phyloP scores from a whole-genome alignment of 2,329 filamentous ascomycete genomes.

The Penicillium sp. region DNA sequence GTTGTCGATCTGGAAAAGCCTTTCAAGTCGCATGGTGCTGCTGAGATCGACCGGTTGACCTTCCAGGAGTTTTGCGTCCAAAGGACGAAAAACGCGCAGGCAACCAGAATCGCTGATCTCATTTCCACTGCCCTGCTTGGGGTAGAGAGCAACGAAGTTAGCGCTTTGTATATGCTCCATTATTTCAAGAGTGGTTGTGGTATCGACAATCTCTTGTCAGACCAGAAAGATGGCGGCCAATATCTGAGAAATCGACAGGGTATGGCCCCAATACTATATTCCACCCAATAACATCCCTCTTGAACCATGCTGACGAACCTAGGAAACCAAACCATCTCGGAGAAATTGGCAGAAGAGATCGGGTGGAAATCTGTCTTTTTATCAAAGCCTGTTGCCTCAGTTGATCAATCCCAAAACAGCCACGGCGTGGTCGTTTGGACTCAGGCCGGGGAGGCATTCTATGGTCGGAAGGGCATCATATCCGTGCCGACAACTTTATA shows the following conservation, averaged over 20 bases:
- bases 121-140: constrained; percentile 51
- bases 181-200: constrained; percentile 58
- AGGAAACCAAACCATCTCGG: constrained; percentile 43
- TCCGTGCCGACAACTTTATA: constrained; percentile 55
- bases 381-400: constrained; percentile 13
- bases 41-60: constrained; percentile 11
- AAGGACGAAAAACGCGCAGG: constrained; percentile 19
- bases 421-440: constrained; percentile 5
- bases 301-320: background rate
- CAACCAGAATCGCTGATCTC: constrained; percentile 43
- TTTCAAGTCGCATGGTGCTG: background rate
- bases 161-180: constrained; percentile 56
- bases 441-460: constrained; percentile 3
- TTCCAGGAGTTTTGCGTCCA: constrained; percentile 5
- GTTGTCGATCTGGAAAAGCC: constrained; percentile 9
- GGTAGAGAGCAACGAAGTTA: constrained; percentile 52
- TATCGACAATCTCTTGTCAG: constrained; percentile 54
- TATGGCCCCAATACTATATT: constrained; percentile 15
- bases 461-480: constrained; percentile 45
- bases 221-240: constrained; percentile 55
- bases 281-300: too few species aligned
- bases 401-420: constrained; percentile 1
- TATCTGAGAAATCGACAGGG: constrained; percentile 53
- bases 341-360: constrained; percentile 41
- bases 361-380: constrained; percentile 29